Evolutionary conservation across 768 basidiomycete genomes (phyloP).

Genomic region (Melanogaster broomeanus): DNA sequence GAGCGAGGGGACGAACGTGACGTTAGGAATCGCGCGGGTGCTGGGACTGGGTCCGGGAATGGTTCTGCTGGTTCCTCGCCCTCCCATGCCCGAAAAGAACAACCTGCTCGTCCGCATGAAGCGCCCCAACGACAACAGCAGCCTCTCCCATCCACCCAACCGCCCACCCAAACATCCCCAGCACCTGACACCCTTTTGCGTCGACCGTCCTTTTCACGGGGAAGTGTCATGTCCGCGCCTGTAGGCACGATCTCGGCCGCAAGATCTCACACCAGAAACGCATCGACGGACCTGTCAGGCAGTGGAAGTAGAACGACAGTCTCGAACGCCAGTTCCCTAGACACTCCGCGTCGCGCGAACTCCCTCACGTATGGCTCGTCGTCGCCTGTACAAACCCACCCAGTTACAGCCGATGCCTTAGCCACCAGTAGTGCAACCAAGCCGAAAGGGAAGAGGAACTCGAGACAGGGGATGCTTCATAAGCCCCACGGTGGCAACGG

Average conservation of each 20-base stretch:
- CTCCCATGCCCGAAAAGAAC: not conserved
- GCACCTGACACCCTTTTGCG: not conserved
- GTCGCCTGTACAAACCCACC: not conserved
- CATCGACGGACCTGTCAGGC: constrained; percentile 7
- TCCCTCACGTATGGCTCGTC: not conserved
- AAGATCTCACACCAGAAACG: not conserved
- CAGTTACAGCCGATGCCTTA: not conserved
- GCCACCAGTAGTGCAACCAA: not conserved
- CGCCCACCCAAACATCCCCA: not conserved
- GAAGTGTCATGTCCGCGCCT: not conserved
- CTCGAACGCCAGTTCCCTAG: not conserved
- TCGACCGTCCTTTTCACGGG: constrained; percentile 6
- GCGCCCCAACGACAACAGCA: not conserved
- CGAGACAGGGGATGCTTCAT: constrained; percentile 4
- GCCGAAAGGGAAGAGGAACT: constrained; percentile 6
- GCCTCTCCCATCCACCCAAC: no score
- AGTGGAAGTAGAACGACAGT: not conserved
- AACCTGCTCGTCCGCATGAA: not conserved
- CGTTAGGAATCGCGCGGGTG: not conserved
- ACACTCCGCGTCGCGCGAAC: not conserved
- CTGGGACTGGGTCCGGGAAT: not conserved
- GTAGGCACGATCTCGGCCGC: not conserved
- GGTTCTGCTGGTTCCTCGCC: not conserved
- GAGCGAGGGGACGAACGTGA: not conserved
- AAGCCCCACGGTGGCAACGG: constrained; percentile 11